Evolutionary conservation across 225 moss, liverwort and hornwort genomes (phyloP), one percentile per base, ranked within the genome.

Genomic region (Anthoceros angustus): DNA sequence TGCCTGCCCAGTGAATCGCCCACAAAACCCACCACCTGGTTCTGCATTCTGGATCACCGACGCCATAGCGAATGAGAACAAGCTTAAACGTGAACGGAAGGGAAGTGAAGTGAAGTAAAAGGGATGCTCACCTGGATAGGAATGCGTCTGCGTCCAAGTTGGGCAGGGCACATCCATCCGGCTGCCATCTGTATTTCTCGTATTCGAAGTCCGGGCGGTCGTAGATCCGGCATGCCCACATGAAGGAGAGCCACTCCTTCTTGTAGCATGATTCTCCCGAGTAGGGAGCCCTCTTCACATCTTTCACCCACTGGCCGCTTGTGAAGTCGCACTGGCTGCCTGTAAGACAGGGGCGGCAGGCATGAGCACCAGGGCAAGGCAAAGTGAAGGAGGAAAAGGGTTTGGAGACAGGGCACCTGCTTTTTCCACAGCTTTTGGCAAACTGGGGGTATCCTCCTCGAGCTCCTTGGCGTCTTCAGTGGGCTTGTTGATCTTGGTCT

Each of bases 1-100:
- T 89, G 81, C 18, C 84, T 76, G 0, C 87, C 93, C 0, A 93
- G 70, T 0, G 93, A 93, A 62, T 93, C 93, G 9, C 93, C 93
- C 3, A 89, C 72, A 42, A 89, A 93, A 2, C 80, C 87, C 14
- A 93, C 0, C 69, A 86, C 86, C 70, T 86, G 81, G 72, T 89
- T 83, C 12, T 69, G 74, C 39, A 93, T 62, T 72, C 89, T 93
- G 77, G 24, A 65, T 10, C 12, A 55, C 14, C n/a, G 1, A 5
- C 23, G 55, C 55, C 55, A 55, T 18, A 55, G 5, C 14, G 55
- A 7, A 1, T 55, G 18, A 18, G n/a, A n/a, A 23, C 23, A 5
- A 55, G 7, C 1, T 18, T 18, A 9, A 11, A 55, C 0, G n/a
- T 18, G 55, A 55, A 4, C 5, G 55, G 23, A 55, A 18, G 23